phyloP scores from a whole-genome alignment of 2,329 filamentous ascomycete genomes.

The Venturia nashicola region DNA sequence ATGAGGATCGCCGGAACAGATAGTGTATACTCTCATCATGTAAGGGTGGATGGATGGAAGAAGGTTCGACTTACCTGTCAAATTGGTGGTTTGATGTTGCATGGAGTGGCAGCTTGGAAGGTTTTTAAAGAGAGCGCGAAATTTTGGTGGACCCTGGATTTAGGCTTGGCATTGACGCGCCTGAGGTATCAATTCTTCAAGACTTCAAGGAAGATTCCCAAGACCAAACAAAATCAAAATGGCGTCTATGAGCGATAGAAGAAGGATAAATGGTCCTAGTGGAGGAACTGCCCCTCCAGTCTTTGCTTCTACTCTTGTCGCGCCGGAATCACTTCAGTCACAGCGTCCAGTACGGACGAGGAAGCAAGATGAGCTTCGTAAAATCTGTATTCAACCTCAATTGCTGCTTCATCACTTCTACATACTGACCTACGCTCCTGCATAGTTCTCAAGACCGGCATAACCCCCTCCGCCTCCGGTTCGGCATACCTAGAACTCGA shows the following conservation, averaged over 20 bases:
- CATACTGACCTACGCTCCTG: conserved; percentile 13
- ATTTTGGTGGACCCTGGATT: not conserved
- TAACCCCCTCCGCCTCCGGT: conserved; percentile 86
- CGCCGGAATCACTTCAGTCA: conserved; percentile 33
- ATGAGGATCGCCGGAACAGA: conserved; percentile 41
- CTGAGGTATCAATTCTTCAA: not conserved
- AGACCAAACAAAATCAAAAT: not conserved
- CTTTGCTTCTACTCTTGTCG: conserved; percentile 42
- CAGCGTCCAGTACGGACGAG: conserved; percentile 44
- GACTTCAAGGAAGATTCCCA: not conserved
- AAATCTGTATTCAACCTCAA: conserved; percentile 58
- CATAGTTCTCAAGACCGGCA: conserved; percentile 75
- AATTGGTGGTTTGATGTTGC: not conserved
- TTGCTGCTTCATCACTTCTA: conserved; percentile 6
- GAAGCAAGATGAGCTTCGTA: conserved; percentile 60
- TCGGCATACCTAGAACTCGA: conserved; percentile 69
- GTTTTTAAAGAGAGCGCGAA: not conserved
- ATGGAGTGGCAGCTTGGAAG: not conserved
- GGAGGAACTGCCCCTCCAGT: conserved; percentile 65
- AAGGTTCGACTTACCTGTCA: not conserved
- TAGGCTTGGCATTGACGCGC: not conserved
- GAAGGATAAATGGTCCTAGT: conserved; percentile 78
- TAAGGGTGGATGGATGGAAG: conserved; percentile 12
- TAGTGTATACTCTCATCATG: conserved; percentile 39
- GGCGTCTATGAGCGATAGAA: conserved; percentile 56